These are phyloP conservation scores for Calendula officinalis DNA, from an alignment of 129 eudicot species.

Conservation along the genomic window DNA sequence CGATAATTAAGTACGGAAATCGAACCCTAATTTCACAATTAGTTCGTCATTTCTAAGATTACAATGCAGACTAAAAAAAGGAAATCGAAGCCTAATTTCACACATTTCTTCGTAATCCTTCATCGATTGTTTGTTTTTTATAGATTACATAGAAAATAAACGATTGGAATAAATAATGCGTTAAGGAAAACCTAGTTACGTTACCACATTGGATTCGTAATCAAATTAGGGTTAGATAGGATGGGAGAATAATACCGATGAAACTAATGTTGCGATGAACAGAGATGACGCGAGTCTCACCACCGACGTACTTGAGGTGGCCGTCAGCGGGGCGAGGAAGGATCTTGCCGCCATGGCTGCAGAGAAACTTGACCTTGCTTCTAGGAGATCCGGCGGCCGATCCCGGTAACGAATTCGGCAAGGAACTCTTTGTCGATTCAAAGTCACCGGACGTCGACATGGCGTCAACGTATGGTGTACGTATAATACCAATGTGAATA, in stretches of 20 bases:
- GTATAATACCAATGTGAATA: background rate
- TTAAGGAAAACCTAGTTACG: conserved; percentile 1
- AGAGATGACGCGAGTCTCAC: conserved; percentile 83
- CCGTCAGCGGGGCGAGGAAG: conserved; percentile 37
- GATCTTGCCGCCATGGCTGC: conserved; percentile 40
- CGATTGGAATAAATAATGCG: background rate
- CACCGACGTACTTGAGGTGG: conserved; percentile 66
- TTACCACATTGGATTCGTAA: background rate
- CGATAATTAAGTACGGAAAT: background rate
- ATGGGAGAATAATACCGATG: conserved; percentile 38
- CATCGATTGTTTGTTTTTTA: background rate
- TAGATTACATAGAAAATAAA: conserved; percentile 2
- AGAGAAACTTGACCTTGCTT: conserved; percentile 35
- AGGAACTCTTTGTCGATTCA: conserved; percentile 28
- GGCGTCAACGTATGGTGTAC: conserved; percentile 21
- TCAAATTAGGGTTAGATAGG: background rate
- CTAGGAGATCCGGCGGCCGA: conserved; percentile 45
- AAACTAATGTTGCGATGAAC: conserved; percentile 56
- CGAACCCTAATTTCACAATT: background rate
- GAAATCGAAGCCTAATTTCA: background rate
- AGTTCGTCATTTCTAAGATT: background rate
- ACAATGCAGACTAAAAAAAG: background rate
- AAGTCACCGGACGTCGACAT: conserved; percentile 34
- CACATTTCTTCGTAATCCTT: background rate
- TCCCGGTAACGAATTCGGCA: conserved; percentile 31